Evolutionary conservation across 2,329 filamentous ascomycete species (phyloP).

Genomic region (Penicillium freii): DNA sequence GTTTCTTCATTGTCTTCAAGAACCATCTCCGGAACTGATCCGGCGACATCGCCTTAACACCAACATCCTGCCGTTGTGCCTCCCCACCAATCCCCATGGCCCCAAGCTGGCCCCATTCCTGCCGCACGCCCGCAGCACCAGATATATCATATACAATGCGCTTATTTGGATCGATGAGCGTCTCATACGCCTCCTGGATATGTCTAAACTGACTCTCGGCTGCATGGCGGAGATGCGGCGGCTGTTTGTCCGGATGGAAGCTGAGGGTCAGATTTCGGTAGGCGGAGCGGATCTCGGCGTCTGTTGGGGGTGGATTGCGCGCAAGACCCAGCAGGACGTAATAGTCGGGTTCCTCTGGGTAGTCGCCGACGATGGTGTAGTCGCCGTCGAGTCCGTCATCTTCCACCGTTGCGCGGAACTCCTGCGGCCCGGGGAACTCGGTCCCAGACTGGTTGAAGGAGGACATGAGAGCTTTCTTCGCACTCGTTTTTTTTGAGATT

Average conservation of each 20-base stretch:
- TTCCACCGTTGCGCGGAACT: constrained; percentile 15
- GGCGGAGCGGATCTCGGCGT: constrained; percentile 44
- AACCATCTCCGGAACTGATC: constrained; percentile 45
- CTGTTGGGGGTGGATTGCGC: constrained; percentile 40
- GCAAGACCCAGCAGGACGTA: constrained; percentile 44
- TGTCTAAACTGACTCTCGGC: constrained; percentile 40
- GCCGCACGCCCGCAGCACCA: constrained; percentile 41
- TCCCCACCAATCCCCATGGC: constrained; percentile 34
- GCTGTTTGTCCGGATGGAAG: constrained; percentile 49
- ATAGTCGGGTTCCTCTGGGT: constrained; percentile 41
- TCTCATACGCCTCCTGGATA: constrained; percentile 44
- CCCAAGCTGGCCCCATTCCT: constrained; percentile 38
- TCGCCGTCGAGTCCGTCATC: constrained; percentile 27
- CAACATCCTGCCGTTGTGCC: constrained; percentile 33
- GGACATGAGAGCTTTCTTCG: constrained; percentile 12
- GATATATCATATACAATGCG: constrained; percentile 45
- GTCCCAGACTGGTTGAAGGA: constrained; percentile 10
- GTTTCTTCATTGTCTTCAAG: constrained; percentile 40
- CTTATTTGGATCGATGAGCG: constrained; percentile 43
- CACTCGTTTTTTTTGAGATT: neutral
- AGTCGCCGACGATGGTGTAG: constrained; percentile 29
- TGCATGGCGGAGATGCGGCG: constrained; percentile 36
- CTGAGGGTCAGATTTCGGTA: constrained; percentile 44
- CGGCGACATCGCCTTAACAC: constrained; percentile 39
- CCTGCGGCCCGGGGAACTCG: constrained; percentile 14